Conservation (phyloP, 495 filamentous ascomycete genomes). For the Lophiotrema nucula region DNA sequence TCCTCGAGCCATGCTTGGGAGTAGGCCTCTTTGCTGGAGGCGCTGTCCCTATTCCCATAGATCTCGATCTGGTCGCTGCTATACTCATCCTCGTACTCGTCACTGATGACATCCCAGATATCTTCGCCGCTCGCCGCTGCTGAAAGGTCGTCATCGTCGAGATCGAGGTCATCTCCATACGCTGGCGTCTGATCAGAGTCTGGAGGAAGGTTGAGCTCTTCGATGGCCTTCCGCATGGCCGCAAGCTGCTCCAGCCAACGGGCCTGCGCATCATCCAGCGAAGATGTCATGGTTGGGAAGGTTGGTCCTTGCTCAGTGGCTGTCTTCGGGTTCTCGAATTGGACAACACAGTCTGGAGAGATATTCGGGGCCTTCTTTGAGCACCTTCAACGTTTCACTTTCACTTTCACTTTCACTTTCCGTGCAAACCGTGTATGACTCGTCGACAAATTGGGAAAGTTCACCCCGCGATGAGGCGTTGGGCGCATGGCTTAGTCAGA, state of each 20-base stretch:
- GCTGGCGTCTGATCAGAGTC: slow-evolving; percentile 42
- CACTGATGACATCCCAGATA: slow-evolving; percentile 86
- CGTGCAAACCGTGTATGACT: too few relatives aligned
- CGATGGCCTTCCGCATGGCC: slow-evolving; percentile 71
- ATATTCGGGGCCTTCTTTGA: too few relatives aligned
- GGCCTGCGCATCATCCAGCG: slow-evolving; percentile 48
- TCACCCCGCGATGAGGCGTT: too few relatives aligned
- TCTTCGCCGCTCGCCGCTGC: slow-evolving; percentile 67
- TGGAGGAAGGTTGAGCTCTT: slow-evolving; percentile 60
- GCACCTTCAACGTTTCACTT: too few relatives aligned
- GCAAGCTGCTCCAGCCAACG: slow-evolving; percentile 71
- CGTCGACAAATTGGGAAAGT: too few relatives aligned
- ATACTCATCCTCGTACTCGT: slow-evolving; percentile 61
- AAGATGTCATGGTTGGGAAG: slow-evolving; percentile 37
- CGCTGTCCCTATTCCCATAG: slow-evolving; percentile 41
- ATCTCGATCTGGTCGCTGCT: slow-evolving; percentile 53
- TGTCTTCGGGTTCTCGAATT: too few relatives aligned
- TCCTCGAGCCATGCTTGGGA: slow-evolving; percentile 60
- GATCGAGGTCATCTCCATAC: slow-evolving; percentile 58
- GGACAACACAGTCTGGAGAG: too few relatives aligned
- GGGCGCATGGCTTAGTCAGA: too few relatives aligned
- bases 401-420: too few relatives aligned
- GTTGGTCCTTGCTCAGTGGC: too few relatives aligned
- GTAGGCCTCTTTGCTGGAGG: slow-evolving; percentile 37
- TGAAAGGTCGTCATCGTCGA: slow-evolving; percentile 60